These are phyloP conservation scores for Clitoria ternatea DNA, from an alignment of 306 rosid genomes.

Conservation along the genomic window DNA sequence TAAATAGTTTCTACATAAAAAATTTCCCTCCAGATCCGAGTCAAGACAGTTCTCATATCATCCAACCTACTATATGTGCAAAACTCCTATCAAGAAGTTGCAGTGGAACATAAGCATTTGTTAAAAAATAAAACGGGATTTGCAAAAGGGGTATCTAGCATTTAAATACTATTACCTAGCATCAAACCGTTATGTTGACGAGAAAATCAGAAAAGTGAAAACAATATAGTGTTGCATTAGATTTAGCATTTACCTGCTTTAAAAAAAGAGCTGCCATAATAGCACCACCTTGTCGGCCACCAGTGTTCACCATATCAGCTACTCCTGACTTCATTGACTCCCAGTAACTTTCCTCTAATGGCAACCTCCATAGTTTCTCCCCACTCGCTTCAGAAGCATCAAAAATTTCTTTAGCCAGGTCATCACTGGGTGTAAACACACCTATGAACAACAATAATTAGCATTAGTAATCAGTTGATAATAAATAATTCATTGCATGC, in stretches of 20 bases:
- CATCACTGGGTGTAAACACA: slow-evolving; percentile 91
- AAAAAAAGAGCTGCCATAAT: slow-evolving; percentile 92
- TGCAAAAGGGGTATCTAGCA: background rate
- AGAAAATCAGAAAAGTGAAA: background rate
- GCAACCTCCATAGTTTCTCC: slow-evolving; percentile 97
- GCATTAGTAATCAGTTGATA: background rate
- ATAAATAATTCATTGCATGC: background rate
- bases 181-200: background rate
- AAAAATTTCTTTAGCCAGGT: slow-evolving; percentile 78
- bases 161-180: slow-evolving; percentile 18
- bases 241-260: slow-evolving; percentile 73
- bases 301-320: slow-evolving; percentile 96
- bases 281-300: slow-evolving; percentile 79
- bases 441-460: slow-evolving; percentile 44
- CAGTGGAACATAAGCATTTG: background rate
- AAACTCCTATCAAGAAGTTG: background rate
- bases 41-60: background rate
- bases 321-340: slow-evolving; percentile 94
- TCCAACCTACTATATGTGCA: background rate
- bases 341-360: slow-evolving; percentile 97
- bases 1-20: background rate
- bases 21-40: background rate
- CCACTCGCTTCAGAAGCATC: slow-evolving; percentile 83
- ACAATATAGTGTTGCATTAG: slow-evolving; percentile 19
- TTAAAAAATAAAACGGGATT: background rate